Evolutionary conservation across 768 basidiomycete species (phyloP).

Genomic region (Hysterangium stoloniferum): DNA sequence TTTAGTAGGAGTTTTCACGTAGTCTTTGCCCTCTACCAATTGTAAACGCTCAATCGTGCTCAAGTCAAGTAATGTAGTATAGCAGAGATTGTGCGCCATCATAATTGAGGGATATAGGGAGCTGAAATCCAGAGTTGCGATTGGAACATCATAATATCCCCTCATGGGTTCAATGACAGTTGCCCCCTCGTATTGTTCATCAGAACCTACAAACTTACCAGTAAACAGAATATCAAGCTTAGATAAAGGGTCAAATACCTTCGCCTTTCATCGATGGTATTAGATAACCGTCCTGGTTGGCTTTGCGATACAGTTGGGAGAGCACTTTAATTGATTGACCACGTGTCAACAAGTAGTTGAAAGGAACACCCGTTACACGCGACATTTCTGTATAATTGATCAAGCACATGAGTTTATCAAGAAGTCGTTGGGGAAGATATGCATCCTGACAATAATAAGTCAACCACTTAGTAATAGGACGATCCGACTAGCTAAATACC

Average conservation of each 20-base stretch:
- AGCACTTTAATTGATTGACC: slow-evolving; percentile 99
- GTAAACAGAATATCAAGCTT: background rate
- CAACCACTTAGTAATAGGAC: background rate
- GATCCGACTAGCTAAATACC: slow-evolving; percentile 33
- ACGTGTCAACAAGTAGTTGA: slow-evolving; percentile 88
- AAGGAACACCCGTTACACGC: slow-evolving; percentile 99
- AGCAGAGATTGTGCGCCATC: slow-evolving; percentile 99
- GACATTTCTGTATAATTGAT: slow-evolving; percentile 99
- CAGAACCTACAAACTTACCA: slow-evolving; percentile 46
- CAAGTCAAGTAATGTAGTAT: slow-evolving; percentile 90
- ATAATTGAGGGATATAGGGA: slow-evolving; percentile 99
- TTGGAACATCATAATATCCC: slow-evolving; percentile 94
- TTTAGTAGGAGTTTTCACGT: slow-evolving; percentile 91
- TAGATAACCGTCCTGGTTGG: slow-evolving; percentile 85
- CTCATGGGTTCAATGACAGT: slow-evolving; percentile 96
- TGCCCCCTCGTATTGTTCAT: slow-evolving; percentile 98
- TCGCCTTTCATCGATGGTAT: slow-evolving; percentile 81
- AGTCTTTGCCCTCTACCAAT: slow-evolving; percentile 81
- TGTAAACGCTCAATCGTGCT: slow-evolving; percentile 65
- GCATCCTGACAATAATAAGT: slow-evolving; percentile 74
- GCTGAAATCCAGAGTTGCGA: slow-evolving; percentile 97
- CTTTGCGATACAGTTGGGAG: slow-evolving; percentile 90
- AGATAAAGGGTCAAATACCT: slow-evolving; percentile 35
- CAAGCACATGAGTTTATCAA: slow-evolving; percentile 99
- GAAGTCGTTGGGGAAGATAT: slow-evolving; percentile 89